A percentile compares a stretch with the other conserved stretches of the same genome.
Conservation (phyloP, 306 rosid genomes). For the Cicer pinnatifidum region DNA sequence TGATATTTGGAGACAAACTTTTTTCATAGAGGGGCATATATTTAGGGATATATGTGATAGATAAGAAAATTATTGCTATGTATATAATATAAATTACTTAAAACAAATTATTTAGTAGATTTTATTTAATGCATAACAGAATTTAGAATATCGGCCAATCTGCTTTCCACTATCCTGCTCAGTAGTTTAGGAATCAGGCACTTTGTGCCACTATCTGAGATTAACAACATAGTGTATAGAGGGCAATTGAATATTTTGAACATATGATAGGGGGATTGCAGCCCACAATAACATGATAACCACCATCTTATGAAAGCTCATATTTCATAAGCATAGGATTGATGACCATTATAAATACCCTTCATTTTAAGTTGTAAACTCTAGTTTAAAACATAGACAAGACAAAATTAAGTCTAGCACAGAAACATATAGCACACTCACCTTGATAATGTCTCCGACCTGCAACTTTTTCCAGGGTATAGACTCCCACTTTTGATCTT, state of each 20-base stretch:
- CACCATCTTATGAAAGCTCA: slow-evolving; percentile 23
- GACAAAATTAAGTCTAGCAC: slow-evolving; percentile 38
- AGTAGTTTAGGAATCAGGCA: background rate
- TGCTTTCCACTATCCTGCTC: background rate
- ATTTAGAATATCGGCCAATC: slow-evolving; percentile 1
- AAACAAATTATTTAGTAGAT: background rate
- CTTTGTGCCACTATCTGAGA: background rate
- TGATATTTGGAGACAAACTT: background rate
- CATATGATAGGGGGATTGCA: slow-evolving; percentile 24
- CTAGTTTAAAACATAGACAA: slow-evolving; percentile 26
- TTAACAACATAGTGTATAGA: background rate
- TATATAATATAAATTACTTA: slow-evolving; percentile 1
- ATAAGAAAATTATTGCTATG: background rate
- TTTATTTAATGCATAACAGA: background rate
- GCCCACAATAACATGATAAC: slow-evolving; percentile 28
- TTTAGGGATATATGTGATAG: background rate
- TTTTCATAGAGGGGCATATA: background rate
- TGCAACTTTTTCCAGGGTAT: slow-evolving; percentile 90
- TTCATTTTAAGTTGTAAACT: background rate
- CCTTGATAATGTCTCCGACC: slow-evolving; percentile 94
- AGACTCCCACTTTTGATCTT: slow-evolving; percentile 82
- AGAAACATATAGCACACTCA: slow-evolving; percentile 53
- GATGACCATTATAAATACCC: slow-evolving; percentile 1
- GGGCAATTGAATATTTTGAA: slow-evolving; percentile 9
- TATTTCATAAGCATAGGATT: slow-evolving; percentile 30